Conservation (phyloP, 495 filamentous ascomycete species). For the Podospora appendiculata region DNA sequence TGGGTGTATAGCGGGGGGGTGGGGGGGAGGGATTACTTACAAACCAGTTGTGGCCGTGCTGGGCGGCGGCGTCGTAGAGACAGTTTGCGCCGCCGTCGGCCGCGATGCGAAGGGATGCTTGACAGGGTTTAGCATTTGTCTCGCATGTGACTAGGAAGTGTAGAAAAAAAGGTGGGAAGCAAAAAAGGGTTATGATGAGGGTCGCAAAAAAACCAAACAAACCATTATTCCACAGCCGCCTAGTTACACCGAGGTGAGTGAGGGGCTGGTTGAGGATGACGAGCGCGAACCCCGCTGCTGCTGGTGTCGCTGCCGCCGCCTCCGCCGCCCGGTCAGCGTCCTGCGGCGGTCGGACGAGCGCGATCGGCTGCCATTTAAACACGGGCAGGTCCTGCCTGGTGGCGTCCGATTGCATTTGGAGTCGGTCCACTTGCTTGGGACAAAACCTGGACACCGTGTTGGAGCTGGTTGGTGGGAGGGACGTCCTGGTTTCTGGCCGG, state of each 20-base stretch:
- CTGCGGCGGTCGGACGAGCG: too few species aligned
- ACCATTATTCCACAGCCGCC: slow-evolving; percentile 53
- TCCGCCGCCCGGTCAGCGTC: too few species aligned
- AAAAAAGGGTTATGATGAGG: neutral
- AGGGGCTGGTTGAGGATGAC: slow-evolving; percentile 69
- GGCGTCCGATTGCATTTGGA: too few species aligned
- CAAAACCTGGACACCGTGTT: too few species aligned
- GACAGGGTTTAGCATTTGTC: neutral
- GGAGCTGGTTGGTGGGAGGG: too few species aligned
- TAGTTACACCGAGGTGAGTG: slow-evolving; percentile 36
- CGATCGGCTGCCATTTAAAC: too few species aligned
- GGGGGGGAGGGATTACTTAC: slow-evolving; percentile 3
- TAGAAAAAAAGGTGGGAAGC: too few species aligned
- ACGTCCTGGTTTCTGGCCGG: too few species aligned
- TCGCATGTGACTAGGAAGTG: neutral
- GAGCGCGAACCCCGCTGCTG: slow-evolving; percentile 40
- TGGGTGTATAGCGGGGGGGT: neutral
- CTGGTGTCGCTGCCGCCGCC: too few species aligned
- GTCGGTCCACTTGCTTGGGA: too few species aligned
- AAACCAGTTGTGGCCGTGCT: slow-evolving; percentile 9
- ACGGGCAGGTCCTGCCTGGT: too few species aligned
- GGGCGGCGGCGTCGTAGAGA: slow-evolving; percentile 50
- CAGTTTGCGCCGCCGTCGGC: slow-evolving; percentile 90
- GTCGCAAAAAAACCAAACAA: slow-evolving; percentile 7
- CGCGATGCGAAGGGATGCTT: slow-evolving; percentile 57